A percentile compares a stretch with the other conserved stretches of the same genome.
Evolutionary conservation across 352 stramenopile genomes (phyloP).

Genomic region (Pythium guiyangense): DNA sequence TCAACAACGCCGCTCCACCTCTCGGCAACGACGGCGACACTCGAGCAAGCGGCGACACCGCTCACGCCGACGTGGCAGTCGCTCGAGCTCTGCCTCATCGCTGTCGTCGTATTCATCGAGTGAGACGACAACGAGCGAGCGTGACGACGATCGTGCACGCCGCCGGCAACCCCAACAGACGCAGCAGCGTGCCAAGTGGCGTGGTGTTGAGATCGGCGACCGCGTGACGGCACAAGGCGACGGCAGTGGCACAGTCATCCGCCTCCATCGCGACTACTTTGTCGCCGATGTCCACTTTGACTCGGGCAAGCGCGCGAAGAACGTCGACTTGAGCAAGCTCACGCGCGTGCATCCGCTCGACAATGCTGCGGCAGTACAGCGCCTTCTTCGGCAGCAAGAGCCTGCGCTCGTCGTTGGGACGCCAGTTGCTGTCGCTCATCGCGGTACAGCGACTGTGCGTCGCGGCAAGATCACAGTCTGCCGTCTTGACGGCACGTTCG

Average conservation of each 20-base stretch:
- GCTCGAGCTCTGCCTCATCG: not conserved
- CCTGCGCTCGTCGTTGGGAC: constrained; percentile 16
- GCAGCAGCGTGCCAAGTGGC: constrained; percentile 1
- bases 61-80: not conserved
- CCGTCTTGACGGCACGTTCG: constrained; percentile 53
- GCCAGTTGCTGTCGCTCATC: constrained; percentile 35
- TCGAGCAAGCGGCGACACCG: not conserved
- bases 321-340: constrained; percentile 52
- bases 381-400: not conserved
- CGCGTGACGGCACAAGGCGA: constrained; percentile 32
- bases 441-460: constrained; percentile 43
- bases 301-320: constrained; percentile 42
- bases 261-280: constrained; percentile 61
- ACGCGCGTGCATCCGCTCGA: constrained; percentile 9
- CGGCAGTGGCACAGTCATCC: constrained; percentile 49
- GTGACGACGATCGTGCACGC: not conserved
- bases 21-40: not conserved
- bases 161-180: not conserved
- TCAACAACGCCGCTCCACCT: not conserved
- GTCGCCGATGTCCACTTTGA: constrained; percentile 71
- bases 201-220: constrained; percentile 43
- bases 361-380: not conserved
- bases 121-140: constrained; percentile 8
- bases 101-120: constrained; percentile 1
- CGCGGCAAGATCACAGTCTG: constrained; percentile 46